A percentile compares a stretch with the other conserved stretches of the same genome.
Conservation (phyloP, 306 rosid genomes). For the Glycyrrhiza uralensis region DNA sequence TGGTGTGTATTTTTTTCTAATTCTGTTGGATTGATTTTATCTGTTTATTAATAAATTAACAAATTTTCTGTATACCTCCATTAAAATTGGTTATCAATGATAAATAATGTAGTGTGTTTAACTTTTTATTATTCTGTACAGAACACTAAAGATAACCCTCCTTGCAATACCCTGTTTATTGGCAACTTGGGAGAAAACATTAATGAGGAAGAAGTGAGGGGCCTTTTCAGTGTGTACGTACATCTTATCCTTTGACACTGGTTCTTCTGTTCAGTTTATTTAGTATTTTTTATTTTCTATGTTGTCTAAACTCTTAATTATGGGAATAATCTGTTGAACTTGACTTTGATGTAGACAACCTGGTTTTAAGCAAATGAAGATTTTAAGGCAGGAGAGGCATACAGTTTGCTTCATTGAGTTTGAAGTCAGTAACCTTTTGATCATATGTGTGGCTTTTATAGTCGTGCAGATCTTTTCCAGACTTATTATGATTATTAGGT, state of each 20-base stretch:
- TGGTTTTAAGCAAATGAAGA: conserved; percentile 99
- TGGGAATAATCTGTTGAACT: conserved; percentile 1
- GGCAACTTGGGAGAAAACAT: conserved; percentile 98
- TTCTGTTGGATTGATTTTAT: not conserved
- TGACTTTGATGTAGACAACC: conserved; percentile 70
- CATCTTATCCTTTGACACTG: conserved; percentile 24
- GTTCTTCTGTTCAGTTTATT: conserved; percentile 1
- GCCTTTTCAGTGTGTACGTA: conserved; percentile 81
- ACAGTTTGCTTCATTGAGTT: conserved; percentile 99
- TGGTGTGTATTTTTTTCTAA: not conserved
- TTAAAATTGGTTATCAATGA: not conserved
- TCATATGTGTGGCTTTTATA: conserved; percentile 11
- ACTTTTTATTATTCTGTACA: conserved; percentile 32
- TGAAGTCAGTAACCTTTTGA: conserved; percentile 62
- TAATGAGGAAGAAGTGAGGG: conserved; percentile 94
- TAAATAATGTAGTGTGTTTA: not conserved
- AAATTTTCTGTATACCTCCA: not conserved
- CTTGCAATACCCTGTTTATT: conserved; percentile 96
- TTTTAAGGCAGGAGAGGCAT: conserved; percentile 98
- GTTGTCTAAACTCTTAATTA: conserved; percentile 2
- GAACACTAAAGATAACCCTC: conserved; percentile 99
- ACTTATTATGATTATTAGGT: not conserved
- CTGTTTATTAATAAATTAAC: not conserved
- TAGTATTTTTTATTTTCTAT: not conserved
- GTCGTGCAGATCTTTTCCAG: not conserved